Evolutionary conservation across 2,329 filamentous ascomycete genomes (phyloP), one percentile per base, ranked within the genome.

Genomic region (Phaeosphaeriaceae sp.): DNA sequence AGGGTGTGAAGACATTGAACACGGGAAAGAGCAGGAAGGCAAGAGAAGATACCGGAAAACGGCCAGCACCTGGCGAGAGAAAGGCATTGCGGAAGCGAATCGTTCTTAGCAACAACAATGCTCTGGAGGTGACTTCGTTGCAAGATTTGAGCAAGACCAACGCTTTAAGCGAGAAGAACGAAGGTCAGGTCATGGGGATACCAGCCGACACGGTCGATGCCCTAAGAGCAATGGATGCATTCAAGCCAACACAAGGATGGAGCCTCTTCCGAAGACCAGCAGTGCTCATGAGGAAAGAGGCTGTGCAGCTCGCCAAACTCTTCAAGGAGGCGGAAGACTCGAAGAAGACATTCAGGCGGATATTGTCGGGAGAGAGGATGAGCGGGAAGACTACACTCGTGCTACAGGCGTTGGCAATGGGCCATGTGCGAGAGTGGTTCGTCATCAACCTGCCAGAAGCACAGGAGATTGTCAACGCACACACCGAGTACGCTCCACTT

Each of bases 21-120:
- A 78, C 78, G 52, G 82, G 83, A 59, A 78, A 75, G 61, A 64
- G 70, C 63, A 84, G 80, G 71, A 68, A 66, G 49, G 81, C 80
- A 62, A 65, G 68, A 13, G 70, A 71, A n/a, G 79, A 81, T n/a
- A 73, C 76, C 15, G 78, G 77, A 24, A 78, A 79, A 78, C 84
- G 88, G 17, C 90, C 91, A 21, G 82, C 82, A 13, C 84, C 88
- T 2, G 94, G 94, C 66, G 94, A 97, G 83, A 88, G 94, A 66
- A 97, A 93, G 80, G 91, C 92, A 26, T 84, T 92, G 75, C 89
- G 93, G 66, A 97, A 96, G 83, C 89, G 92, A 68, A 92, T 99
- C 71, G 89, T 96, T 59, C 88, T 99, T 60, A 94, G 91, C 83
- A 99, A 98, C 81, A 91, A 92, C 78, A 98, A 97, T 80, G 95